A percentile compares a stretch with the other conserved stretches of the same genome.
phyloP scores from a whole-genome alignment of 805 yeast species.

The Nakazawaea wickerhamii region DNA sequence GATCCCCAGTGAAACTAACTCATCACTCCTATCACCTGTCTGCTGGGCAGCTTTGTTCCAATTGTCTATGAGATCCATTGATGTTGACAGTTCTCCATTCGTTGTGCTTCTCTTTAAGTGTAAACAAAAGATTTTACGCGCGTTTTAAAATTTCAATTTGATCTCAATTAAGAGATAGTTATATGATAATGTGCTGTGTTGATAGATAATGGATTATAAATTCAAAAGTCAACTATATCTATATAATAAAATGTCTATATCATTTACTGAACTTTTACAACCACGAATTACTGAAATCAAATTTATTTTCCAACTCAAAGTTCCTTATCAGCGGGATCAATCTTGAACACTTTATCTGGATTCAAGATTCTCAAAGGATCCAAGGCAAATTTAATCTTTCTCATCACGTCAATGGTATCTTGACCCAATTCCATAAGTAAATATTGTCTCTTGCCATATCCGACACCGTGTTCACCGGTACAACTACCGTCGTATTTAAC shows the following conservation, averaged over 20 bases:
- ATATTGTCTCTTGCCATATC: constrained; percentile 57
- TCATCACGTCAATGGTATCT: constrained; percentile 57
- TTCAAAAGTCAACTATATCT: no score
- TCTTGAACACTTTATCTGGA: constrained; percentile 63
- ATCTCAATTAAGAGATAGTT: no score
- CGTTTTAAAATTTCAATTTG: not conserved
- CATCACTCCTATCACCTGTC: not conserved
- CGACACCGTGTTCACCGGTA: constrained; percentile 76
- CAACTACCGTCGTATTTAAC: constrained; percentile 59
- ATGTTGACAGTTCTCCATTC: not conserved
- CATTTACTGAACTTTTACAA: not conserved
- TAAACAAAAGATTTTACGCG: not conserved
- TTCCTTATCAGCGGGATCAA: constrained; percentile 36
- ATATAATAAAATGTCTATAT: no score
- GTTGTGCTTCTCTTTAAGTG: not conserved
- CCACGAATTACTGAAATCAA: no score
- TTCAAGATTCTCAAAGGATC: constrained; percentile 64
- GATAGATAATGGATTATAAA: no score
- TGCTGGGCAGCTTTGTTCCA: not conserved
- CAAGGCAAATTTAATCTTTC: constrained; percentile 54
- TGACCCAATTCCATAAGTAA: constrained; percentile 54
- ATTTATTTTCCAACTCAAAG: not conserved
- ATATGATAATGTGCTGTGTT: no score
- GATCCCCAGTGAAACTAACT: not conserved
- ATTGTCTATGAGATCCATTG: constrained; percentile 1